Conservation (phyloP, 257 asterid species). For the Henckelia pumila region DNA sequence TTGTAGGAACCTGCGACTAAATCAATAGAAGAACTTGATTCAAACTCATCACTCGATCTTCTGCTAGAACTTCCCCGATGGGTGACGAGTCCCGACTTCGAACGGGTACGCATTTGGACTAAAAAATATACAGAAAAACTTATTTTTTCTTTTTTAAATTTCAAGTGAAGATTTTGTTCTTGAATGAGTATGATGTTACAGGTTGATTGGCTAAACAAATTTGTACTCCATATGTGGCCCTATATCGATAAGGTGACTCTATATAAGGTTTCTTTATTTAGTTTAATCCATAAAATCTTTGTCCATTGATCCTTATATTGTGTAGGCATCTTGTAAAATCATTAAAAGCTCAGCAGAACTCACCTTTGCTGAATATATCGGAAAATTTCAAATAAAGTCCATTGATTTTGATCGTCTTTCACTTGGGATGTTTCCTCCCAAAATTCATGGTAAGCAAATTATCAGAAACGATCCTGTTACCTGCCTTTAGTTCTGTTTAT, state of each 20-base stretch:
- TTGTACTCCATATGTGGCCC: conserved; percentile 60
- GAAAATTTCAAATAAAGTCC: conserved; percentile 49
- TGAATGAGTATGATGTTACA: conserved; percentile 22
- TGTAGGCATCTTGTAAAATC: conserved; percentile 64
- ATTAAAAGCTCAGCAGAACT: conserved; percentile 51
- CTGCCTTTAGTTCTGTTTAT: background rate
- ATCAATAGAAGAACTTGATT: conserved; percentile 36
- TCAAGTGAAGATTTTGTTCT: background rate
- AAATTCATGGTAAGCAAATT: conserved; percentile 47
- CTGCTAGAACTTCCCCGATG: conserved; percentile 66
- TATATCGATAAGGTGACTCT: conserved; percentile 70
- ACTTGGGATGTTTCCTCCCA: conserved; percentile 73
- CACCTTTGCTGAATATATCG: conserved; percentile 54
- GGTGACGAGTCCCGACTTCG: conserved; percentile 84
- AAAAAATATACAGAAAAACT: background rate
- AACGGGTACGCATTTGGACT: conserved; percentile 45
- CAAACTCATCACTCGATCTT: conserved; percentile 44
- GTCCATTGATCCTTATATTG: background rate
- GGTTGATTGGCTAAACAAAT: conserved; percentile 83
- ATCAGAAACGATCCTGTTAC: background rate
- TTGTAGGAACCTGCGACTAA: conserved; percentile 41
- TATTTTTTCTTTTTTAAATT: conserved; percentile 12
- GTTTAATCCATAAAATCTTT: background rate
- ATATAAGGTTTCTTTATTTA: conserved; percentile 2
- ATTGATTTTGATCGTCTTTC: conserved; percentile 55